Evolutionary conservation across 2,329 filamentous ascomycete species (phyloP).

Genomic region (Sarocladium strictum): DNA sequence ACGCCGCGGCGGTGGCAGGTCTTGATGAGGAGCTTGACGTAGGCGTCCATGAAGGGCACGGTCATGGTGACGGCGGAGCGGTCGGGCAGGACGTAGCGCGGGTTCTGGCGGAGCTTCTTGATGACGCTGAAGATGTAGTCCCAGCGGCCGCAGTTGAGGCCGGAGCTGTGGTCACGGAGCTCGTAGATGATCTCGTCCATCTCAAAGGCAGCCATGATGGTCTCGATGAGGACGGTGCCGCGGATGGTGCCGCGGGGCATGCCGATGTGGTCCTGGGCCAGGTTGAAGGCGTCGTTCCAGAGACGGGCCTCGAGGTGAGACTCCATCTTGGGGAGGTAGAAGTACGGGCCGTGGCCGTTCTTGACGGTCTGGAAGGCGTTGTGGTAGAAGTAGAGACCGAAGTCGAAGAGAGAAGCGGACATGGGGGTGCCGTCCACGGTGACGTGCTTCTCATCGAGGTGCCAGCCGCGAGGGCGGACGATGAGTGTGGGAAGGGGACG

Average conservation of each 20-base stretch:
- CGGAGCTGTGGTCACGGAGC: constrained; percentile 90
- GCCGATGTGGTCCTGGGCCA: constrained; percentile 87
- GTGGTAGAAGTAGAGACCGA: constrained; percentile 98
- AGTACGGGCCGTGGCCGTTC: constrained; percentile 86
- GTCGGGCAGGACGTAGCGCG: constrained; percentile 89
- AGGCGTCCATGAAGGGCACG: constrained; percentile 95
- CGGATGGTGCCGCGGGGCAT: constrained; percentile 89
- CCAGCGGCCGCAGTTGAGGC: constrained; percentile 97
- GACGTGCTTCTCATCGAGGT: constrained; percentile 97
- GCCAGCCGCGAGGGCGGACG: constrained; percentile 92
- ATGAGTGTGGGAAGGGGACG: constrained; percentile 82
- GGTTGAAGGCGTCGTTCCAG: constrained; percentile 98
- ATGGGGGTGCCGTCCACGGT: constrained; percentile 93
- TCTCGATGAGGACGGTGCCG: constrained; percentile 94
- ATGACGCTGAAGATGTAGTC: constrained; percentile 99
- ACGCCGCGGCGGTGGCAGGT: constrained; percentile 95
- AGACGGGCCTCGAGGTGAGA: constrained; percentile 93
- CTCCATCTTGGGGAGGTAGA: constrained; percentile 98
- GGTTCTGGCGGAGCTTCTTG: constrained; percentile 97
- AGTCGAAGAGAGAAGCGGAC: constrained; percentile 89
- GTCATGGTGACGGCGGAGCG: constrained; percentile 93
- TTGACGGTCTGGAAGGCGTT: constrained; percentile 85
- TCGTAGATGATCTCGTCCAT: constrained; percentile 99
- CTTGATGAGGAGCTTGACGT: constrained; percentile 93
- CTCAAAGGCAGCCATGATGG: constrained; percentile 94